Evolutionary conservation across 2,329 filamentous ascomycete genomes (phyloP).

Genomic region (Colletotrichum godetiae): DNA sequence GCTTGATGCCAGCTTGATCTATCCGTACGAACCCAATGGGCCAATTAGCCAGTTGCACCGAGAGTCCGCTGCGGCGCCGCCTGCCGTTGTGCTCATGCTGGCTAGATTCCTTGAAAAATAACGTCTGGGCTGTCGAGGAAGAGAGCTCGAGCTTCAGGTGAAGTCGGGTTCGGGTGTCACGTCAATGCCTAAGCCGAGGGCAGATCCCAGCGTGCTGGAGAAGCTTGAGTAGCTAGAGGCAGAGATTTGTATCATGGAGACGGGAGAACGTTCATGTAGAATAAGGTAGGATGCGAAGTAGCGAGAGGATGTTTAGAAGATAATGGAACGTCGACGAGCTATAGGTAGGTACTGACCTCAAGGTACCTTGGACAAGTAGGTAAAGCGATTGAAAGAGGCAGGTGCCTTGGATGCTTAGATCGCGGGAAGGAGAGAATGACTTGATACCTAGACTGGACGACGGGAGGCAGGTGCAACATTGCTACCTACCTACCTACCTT

Average conservation of each 20-base stretch:
- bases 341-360: neutral
- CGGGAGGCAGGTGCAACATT: neutral
- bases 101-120: neutral
- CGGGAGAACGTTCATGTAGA: constrained; percentile 4
- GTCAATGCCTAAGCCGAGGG: neutral
- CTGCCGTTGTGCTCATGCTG: neutral
- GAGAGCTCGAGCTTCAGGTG: neutral
- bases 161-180: neutral
- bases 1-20: constrained; percentile 24
- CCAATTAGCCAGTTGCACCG: neutral
- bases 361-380: neutral
- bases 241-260: constrained; percentile 17
- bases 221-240: constrained; percentile 3
- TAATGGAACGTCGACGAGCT: neutral
- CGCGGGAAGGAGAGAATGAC: neutral
- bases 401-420: too few species aligned
- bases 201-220: constrained; percentile 13
- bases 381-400: too few species aligned
- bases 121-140: neutral
- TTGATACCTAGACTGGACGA: neutral
- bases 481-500: too few species aligned
- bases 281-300: neutral
- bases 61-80: neutral
- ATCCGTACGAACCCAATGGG: neutral
- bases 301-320: neutral